Conservation (phyloP, 805 yeast genomes). For the Kazachstania africana region DNA sequence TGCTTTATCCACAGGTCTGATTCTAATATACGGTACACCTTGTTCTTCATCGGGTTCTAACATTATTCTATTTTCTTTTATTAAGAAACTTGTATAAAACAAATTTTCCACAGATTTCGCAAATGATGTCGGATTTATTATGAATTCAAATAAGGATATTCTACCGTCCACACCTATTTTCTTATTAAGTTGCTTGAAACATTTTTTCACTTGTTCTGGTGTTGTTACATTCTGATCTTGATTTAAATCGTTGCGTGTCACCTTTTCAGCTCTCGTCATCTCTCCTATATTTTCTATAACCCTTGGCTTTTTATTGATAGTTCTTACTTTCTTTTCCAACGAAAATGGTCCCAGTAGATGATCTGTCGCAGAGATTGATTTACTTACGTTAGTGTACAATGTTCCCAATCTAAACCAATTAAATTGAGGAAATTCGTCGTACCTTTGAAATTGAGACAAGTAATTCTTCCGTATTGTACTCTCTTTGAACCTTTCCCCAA, state of each 20-base stretch:
- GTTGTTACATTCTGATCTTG: conserved; percentile 50
- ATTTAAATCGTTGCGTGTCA: conserved; percentile 29
- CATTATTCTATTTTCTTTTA: conserved; percentile 56
- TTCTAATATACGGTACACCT: conserved; percentile 32
- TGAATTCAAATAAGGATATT: conserved; percentile 51
- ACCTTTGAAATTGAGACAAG: conserved; percentile 16
- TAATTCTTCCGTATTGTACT: conserved; percentile 9
- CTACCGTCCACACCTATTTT: conserved; percentile 25
- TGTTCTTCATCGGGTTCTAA: conserved; percentile 42
- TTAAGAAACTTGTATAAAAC: conserved; percentile 70
- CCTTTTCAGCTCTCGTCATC: conserved; percentile 7
- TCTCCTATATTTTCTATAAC: conserved; percentile 33
- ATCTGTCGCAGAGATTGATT: conserved; percentile 37
- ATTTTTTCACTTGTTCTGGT: conserved; percentile 46
- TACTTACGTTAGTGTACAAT: conserved; percentile 35
- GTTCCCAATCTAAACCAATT: conserved; percentile 55
- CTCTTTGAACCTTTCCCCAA: conserved; percentile 8
- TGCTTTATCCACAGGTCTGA: conserved; percentile 20
- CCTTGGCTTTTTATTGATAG: conserved; percentile 23
- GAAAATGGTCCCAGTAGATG: conserved; percentile 65
- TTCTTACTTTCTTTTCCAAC: conserved; percentile 38
- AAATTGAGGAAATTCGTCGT: conserved; percentile 32
- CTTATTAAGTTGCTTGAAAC: conserved; percentile 32
- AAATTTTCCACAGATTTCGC: conserved; percentile 74
- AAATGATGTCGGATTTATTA: conserved; percentile 67